These are phyloP conservation scores for Diplodia sapinea DNA, from an alignment of 2,329 filamentous ascomycete genomes.

Conservation along the genomic window DNA sequence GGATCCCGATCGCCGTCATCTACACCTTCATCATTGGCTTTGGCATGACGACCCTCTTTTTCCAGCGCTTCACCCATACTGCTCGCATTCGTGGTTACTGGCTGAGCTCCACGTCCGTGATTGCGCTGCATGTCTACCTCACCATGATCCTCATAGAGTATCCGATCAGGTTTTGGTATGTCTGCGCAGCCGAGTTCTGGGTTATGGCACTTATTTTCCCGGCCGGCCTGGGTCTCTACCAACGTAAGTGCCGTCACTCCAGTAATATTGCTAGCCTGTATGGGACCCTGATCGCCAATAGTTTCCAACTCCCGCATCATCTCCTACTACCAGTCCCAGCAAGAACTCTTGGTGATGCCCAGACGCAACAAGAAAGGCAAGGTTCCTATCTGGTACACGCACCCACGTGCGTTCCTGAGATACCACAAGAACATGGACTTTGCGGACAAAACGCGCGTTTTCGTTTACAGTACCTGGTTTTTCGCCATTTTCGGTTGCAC, in stretches of 20 bases:
- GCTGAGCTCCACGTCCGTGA: background rate
- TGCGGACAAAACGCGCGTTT: background rate
- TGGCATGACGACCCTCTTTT: slow-evolving; percentile 1
- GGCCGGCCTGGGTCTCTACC: slow-evolving; percentile 14
- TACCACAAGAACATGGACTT: slow-evolving; percentile 11
- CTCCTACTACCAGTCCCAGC: slow-evolving; percentile 23
- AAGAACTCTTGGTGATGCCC: background rate
- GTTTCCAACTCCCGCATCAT: slow-evolving; percentile 27
- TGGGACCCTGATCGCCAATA: background rate
- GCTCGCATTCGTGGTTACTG: slow-evolving; percentile 26
- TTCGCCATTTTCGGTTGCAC: background rate
- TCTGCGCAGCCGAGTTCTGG: slow-evolving; percentile 26
- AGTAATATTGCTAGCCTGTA: too few species aligned
- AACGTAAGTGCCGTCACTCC: slow-evolving; percentile 3
- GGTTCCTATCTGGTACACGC: background rate
- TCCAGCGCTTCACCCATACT: slow-evolving; percentile 20
- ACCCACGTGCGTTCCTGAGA: slow-evolving; percentile 12
- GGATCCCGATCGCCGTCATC: slow-evolving; percentile 18
- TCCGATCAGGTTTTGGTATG: slow-evolving; percentile 29
- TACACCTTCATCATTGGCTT: slow-evolving; percentile 16
- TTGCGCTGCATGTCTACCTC: slow-evolving; percentile 22
- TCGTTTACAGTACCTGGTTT: background rate
- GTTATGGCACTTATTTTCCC: slow-evolving; percentile 28
- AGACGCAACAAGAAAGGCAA: background rate
- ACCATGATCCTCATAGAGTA: slow-evolving; percentile 10